These are phyloP conservation scores for Fusarium beomiforme DNA, from an alignment of 2,329 filamentous ascomycete species.

Conservation along the genomic window DNA sequence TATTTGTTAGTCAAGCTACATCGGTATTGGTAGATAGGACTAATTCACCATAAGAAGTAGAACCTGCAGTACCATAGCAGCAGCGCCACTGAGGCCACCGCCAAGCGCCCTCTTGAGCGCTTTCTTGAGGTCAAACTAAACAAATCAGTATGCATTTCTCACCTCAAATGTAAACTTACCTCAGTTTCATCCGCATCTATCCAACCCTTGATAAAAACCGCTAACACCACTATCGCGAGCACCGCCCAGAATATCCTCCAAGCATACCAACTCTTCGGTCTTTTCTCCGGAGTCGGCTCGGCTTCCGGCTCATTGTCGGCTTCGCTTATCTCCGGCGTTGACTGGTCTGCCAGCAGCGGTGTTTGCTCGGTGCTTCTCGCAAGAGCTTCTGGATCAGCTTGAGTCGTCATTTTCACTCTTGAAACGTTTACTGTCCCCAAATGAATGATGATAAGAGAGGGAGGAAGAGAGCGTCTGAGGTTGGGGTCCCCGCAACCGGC, in stretches of 20 bases:
- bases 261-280: conserved; percentile 13
- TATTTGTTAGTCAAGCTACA: rapidly evolving
- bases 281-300: background rate
- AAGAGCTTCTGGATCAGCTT: background rate
- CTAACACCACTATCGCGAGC: background rate
- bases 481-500: background rate
- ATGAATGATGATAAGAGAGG: background rate
- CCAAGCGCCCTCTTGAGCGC: conserved; percentile 57
- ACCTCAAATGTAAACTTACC: background rate
- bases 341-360: background rate
- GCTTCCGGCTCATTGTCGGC: background rate
- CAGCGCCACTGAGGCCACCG: conserved; percentile 58
- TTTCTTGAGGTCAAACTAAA: conserved; percentile 56
- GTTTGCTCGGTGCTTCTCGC: conserved; percentile 5
- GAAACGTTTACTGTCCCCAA: background rate
- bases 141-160: rapidly evolving
- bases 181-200: conserved; percentile 25
- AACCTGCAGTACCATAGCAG: conserved; percentile 60
- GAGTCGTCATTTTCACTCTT: background rate
- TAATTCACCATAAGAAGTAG: conserved; percentile 56
- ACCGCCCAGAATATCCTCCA: conserved; percentile 17
- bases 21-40: rapidly evolving
- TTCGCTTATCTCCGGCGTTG: background rate
- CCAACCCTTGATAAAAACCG: conserved; percentile 17
- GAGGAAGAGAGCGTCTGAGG: background rate